Percentiles rank a stretch among this genome's conserved stretches.
Conservation (phyloP, 371 early-diverging fungal species). For the Synchytrium microbalum region DNA sequence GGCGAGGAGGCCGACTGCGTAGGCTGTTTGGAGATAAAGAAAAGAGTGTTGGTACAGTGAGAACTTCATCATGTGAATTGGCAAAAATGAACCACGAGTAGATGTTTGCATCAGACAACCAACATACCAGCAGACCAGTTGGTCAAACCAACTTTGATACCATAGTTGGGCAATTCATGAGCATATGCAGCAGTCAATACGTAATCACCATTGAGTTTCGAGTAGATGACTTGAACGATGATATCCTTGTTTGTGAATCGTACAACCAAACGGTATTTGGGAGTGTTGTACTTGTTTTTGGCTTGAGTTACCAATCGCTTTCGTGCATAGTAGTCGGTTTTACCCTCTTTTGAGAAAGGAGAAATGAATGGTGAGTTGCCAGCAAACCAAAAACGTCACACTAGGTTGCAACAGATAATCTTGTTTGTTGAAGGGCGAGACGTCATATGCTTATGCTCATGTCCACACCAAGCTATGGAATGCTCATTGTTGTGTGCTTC, state of each 20-base stretch:
- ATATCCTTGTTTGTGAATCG: slow-evolving; percentile 99
- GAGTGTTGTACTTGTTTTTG: slow-evolving; percentile 99
- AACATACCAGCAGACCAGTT: slow-evolving; percentile 95
- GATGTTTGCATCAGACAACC: no score
- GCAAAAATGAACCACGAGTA: background rate
- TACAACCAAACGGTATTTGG: slow-evolving; percentile 99
- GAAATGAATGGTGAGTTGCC: slow-evolving; percentile 6
- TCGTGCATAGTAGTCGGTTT: slow-evolving; percentile 99
- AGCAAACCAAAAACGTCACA: background rate
- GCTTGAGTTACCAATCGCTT: slow-evolving; percentile 98
- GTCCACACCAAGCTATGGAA: no score
- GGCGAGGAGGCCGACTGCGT: slow-evolving; percentile 97
- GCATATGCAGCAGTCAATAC: slow-evolving; percentile 97
- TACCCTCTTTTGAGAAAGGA: slow-evolving; percentile 75
- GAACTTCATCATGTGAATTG: background rate
- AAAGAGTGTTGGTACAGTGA: no score
- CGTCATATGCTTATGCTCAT: no score
- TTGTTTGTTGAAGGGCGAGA: no score
- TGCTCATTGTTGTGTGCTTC: no score
- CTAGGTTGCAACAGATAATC: no score
- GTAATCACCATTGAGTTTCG: slow-evolving; percentile 98
- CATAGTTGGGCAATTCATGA: slow-evolving; percentile 97
- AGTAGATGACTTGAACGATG: slow-evolving; percentile 96
- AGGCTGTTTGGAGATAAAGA: slow-evolving; percentile 47
- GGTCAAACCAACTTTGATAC: slow-evolving; percentile 98